These are phyloP conservation scores for Micractinium sp. DNA, from an alignment of 139 green algal genomes.

Conservation along the genomic window DNA sequence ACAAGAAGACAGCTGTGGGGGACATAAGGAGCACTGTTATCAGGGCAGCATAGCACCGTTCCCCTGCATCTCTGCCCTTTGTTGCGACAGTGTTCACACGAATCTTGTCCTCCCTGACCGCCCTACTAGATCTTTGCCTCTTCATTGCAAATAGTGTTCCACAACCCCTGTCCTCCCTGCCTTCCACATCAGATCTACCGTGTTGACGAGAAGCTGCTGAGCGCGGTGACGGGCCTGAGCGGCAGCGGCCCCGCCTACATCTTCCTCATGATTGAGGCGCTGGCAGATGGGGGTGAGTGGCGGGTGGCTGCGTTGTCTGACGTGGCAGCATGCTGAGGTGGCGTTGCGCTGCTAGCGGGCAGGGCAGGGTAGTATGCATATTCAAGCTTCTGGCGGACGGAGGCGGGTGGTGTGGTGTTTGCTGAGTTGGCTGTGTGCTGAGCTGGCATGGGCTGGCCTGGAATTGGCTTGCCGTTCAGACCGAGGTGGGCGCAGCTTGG, in stretches of 20 bases:
- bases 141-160: neutral
- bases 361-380: too few species aligned
- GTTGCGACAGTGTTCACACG: too few species aligned
- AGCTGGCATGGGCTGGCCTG: too few species aligned
- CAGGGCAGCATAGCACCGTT: too few species aligned
- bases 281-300: slow-evolving; percentile 75
- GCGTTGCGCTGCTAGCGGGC: neutral
- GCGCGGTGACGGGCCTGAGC: slow-evolving; percentile 92
- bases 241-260: slow-evolving; percentile 95
- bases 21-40: too few species aligned
- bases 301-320: neutral
- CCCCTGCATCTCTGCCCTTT: too few species aligned
- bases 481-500: too few species aligned
- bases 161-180: neutral
- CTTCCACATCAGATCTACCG: slow-evolving; percentile 15
- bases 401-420: too few species aligned
- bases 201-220: slow-evolving; percentile 89
- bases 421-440: too few species aligned
- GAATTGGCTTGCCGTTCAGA: too few species aligned
- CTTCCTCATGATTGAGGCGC: slow-evolving; percentile 96
- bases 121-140: neutral
- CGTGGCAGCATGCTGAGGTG: neutral
- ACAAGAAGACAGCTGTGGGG: too few species aligned
- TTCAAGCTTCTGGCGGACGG: too few species aligned
- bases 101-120: neutral